Conservation (phyloP, 805 yeast genomes). For the Spathaspora hagerdaliae region DNA sequence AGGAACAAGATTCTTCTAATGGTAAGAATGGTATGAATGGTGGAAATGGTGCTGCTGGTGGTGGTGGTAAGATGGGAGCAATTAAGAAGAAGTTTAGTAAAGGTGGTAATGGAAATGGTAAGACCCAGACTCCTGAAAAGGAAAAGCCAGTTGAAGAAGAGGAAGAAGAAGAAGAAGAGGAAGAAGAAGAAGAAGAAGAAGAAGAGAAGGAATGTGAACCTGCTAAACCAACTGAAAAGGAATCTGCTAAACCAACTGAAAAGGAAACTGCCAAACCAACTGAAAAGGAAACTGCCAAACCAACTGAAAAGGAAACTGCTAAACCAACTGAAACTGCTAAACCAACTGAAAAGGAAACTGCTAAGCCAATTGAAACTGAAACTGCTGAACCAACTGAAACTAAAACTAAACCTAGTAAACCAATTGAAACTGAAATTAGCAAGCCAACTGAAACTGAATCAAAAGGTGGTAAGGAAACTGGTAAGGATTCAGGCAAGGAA, state of each 20-base stretch:
- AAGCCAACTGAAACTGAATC: background rate
- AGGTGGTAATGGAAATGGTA: slow-evolving; percentile 2
- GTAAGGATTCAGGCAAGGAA: background rate
- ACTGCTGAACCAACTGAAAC: too few species aligned
- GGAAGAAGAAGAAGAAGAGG: background rate
- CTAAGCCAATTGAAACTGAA: too few species aligned
- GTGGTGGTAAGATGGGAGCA: background rate
- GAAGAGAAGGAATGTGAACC: background rate
- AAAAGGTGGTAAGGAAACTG: background rate
- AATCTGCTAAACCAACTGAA: too few species aligned
- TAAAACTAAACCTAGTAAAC: too few species aligned
- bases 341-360: too few species aligned
- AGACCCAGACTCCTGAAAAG: background rate
- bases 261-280: too few species aligned
- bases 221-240: too few species aligned
- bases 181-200: background rate
- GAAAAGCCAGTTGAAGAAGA: slow-evolving; percentile 1
- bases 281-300: too few species aligned
- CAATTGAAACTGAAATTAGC: background rate
- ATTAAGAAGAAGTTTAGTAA: background rate
- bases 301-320: too few species aligned
- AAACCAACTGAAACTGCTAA: background rate
- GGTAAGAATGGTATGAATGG: background rate
- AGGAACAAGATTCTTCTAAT: background rate
- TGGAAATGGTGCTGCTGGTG: background rate